These are phyloP conservation scores for Pichia sp. DNA, from an alignment of 1,139 yeast species.

Conservation along the genomic window DNA sequence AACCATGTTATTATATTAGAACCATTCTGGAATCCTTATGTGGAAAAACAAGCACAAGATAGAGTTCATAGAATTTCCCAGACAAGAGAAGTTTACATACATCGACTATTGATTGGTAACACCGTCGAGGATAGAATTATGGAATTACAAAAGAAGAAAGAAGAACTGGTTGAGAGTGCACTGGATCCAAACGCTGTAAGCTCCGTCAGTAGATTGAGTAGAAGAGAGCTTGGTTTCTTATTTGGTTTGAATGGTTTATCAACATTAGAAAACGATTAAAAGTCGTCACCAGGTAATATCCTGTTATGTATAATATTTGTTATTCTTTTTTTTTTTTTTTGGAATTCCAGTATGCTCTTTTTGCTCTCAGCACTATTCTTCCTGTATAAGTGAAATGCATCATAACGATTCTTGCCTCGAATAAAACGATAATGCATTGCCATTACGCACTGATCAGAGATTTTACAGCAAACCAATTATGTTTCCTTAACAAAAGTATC, in stretches of 20 bases:
- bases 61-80: slow-evolving; percentile 94
- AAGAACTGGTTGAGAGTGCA: slow-evolving; percentile 70
- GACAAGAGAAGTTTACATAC: slow-evolving; percentile 61
- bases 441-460: too few relatives aligned
- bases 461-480: too few relatives aligned
- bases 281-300: too few relatives aligned
- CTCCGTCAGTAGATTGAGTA: slow-evolving; percentile 55
- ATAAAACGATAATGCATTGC: too few relatives aligned
- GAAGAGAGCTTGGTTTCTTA: slow-evolving; percentile 66
- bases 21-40: slow-evolving; percentile 96
- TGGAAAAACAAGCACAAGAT: slow-evolving; percentile 94
- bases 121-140: slow-evolving; percentile 86
- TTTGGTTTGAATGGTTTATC: slow-evolving; percentile 52
- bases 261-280: slow-evolving; percentile 14
- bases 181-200: slow-evolving; percentile 70
- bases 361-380: too few relatives aligned
- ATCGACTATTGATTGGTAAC: slow-evolving; percentile 54
- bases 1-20: slow-evolving; percentile 85
- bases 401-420: too few relatives aligned
- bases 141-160: slow-evolving; percentile 65
- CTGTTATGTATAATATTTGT: too few relatives aligned
- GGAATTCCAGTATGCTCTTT: neutral
- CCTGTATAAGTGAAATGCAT: too few relatives aligned
- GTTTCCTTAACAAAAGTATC: too few relatives aligned
- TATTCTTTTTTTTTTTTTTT: neutral